Evolutionary conservation across 2,329 filamentous ascomycete species (phyloP).

Genomic region (Lojkania enalia): DNA sequence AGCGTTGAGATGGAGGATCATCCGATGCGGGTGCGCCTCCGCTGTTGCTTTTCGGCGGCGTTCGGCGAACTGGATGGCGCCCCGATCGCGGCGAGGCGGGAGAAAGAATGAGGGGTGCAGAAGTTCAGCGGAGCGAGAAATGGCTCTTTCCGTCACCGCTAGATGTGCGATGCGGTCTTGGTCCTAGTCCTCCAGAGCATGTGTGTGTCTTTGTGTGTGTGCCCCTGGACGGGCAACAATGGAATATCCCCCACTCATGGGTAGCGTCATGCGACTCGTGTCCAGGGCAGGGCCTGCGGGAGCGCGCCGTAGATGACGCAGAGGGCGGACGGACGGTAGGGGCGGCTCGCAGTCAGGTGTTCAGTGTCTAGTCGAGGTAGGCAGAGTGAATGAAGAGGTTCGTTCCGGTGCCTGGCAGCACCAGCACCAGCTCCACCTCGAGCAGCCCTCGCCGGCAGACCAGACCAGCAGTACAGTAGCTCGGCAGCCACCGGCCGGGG

Average conservation of each 20-base stretch:
- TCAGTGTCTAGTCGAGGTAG: too few relatives aligned
- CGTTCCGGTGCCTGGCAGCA: too few relatives aligned
- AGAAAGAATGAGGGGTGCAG: neutral
- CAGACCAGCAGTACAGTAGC: too few relatives aligned
- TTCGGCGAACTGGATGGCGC: neutral
- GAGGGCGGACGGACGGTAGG: too few relatives aligned
- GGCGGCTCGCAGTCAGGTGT: too few relatives aligned
- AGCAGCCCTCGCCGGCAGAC: too few relatives aligned
- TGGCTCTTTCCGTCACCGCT: too few relatives aligned
- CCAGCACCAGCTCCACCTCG: too few relatives aligned
- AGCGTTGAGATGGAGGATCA: conserved; percentile 8
- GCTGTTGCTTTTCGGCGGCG: conserved; percentile 2
- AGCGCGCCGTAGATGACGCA: neutral
- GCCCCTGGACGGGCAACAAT: neutral
- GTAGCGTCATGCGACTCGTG: neutral
- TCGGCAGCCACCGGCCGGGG: neutral
- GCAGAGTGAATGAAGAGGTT: too few relatives aligned
- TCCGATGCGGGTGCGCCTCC: neutral
- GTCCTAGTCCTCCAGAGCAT: too few relatives aligned
- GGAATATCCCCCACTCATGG: neutral
- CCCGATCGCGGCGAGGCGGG: neutral
- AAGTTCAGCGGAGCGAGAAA: neutral
- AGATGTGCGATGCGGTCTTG: too few relatives aligned
- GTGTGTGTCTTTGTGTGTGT: too few relatives aligned
- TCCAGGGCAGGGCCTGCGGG: neutral